Base-by-base conservation (phyloP, 1,284 basidiomycete species). In the Ceratobasidium sp. region DNA sequence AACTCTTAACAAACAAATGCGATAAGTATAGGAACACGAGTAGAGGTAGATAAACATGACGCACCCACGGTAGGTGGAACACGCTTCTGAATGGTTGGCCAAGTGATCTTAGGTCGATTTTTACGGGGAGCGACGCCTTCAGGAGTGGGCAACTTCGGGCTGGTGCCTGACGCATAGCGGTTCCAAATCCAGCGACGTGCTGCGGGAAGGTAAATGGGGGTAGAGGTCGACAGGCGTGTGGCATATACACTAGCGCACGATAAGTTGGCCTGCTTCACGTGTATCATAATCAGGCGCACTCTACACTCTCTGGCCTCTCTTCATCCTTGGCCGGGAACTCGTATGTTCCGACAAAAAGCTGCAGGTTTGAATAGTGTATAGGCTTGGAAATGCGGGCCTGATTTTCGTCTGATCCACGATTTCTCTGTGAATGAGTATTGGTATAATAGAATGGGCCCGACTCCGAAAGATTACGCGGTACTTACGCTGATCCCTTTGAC, bases 341-440 rank as follows among this genome's bases (percentile, higher is more conserved):
- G 79, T 87, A 85, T 77, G 88, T 85, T 14, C 92, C 92, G 75
- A 93, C 80, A 79, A 87, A 91, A 29, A 94, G 85, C 79, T 93
- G 92, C 79, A 91, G 91, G 77, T 87, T 85, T 0, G 92, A 90
- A 79, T 94, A 94, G 79, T 92, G 90, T 66, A 90, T 89, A 54
- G 72, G 75, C 22, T 71, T 74, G 8, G 73, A 53, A 41, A 48
- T 43, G 37, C 56, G 37, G 14, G 29, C 24, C 9, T 58, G 34
- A 14, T 31, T 65, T 2, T 46, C 65, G 8, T 53, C 56, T 8
- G 5, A n/a, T 16, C 66, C 54, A 11, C 66, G 43, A 24, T 9
- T 37, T 31, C 49, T 54, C 43, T 59, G 56, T 54, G 56, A 58
- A 46, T 69, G 29, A 49, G 46, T 27, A 13, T 31, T 4, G 16